Evolutionary conservation across 2,329 filamentous ascomycete species (phyloP), one percentile per base, ranked within the genome.

Genomic region (Colletotrichum tofieldiae): DNA sequence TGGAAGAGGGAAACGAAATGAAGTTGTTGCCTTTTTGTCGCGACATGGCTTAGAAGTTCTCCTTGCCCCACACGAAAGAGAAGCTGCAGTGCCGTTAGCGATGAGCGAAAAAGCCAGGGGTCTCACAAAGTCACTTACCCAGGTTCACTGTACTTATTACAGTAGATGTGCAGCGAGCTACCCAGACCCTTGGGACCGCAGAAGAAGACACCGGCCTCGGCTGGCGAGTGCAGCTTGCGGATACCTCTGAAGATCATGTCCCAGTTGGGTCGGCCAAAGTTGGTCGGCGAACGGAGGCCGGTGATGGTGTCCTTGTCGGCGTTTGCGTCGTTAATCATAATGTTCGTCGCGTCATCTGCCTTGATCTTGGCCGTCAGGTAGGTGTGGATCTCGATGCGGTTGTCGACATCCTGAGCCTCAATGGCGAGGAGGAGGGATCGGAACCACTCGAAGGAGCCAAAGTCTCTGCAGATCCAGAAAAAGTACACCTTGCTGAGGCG

Each of bases 401-500:
- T 91, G 78, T 94, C 92, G 74, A 94, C 87, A 83, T 97, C 94
- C 84, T 96, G 94, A 0, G 93, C 93, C 83, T 96, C 94, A 77
- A 97, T 96, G 66, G 94, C 94, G 74, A 95, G 87, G 20, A 97
- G 88, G 72, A 97, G 85, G 35, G 93, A 95, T 61, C 93, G 89
- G 87, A 96, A 96, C 94, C 94, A 97, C 85, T 96, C 94, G 77
- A 96, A 95, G 0, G 93, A 94, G 43, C 92, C 93, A 78, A 96
- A 96, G 82, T 96, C 94, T 82, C 94, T 89, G 86, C 94, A 96
- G 74, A 96, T 92, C 94, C 94, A 96, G 88, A 96, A 95, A 86
- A 96, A 96, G 86, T 96, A 97, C 32, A 97, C 93, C 82, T 96
- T 97, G 78, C 92, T 89, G 54, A 97, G 87, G 5, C 93, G 88